Evolutionary conservation across 2,329 filamentous ascomycete species (phyloP).

Genomic region (Exophiala sideris): DNA sequence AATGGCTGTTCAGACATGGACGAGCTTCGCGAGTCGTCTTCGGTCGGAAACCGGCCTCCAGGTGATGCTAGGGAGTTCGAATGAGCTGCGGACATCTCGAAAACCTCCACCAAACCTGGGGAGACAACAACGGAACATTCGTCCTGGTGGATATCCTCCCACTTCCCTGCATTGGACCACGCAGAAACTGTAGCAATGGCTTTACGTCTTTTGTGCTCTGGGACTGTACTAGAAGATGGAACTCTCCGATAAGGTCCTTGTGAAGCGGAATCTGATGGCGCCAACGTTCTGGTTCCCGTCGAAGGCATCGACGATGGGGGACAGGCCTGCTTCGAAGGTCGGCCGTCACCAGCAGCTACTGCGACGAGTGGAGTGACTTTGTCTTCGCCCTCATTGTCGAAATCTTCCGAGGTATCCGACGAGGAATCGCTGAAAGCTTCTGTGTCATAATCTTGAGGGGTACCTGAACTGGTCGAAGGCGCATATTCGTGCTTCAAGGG

Average conservation of each 20-base stretch:
- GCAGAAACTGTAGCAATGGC: constrained; percentile 59
- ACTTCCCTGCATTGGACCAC: constrained; percentile 62
- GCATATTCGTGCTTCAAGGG: constrained; percentile 96
- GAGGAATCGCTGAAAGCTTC: constrained; percentile 48
- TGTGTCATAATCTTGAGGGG: constrained; percentile 56
- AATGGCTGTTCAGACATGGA: constrained; percentile 47
- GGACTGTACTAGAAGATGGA: constrained; percentile 36
- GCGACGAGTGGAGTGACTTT: constrained; percentile 37
- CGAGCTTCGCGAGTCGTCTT: constrained; percentile 28
- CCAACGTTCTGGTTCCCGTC: constrained; percentile 56
- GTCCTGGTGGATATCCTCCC: constrained; percentile 59
- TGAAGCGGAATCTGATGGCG: constrained; percentile 78
- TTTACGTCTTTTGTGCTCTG: constrained; percentile 48
- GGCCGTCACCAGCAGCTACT: constrained; percentile 37
- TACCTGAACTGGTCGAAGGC: constrained; percentile 70
- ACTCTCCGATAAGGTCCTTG: constrained; percentile 65
- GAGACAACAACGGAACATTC: constrained; percentile 63
- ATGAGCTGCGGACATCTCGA: constrained; percentile 52
- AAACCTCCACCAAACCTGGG: constrained; percentile 63
- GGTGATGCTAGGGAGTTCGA: constrained; percentile 29
- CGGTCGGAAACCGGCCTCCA: constrained; percentile 24
- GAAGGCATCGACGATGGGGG: constrained; percentile 39
- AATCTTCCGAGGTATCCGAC: constrained; percentile 53
- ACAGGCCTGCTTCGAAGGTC: constrained; percentile 37
- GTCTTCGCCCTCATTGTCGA: constrained; percentile 50